Base-by-base conservation (phyloP, 208 protist species). In the Vickermania ingenoplastis region DNA sequence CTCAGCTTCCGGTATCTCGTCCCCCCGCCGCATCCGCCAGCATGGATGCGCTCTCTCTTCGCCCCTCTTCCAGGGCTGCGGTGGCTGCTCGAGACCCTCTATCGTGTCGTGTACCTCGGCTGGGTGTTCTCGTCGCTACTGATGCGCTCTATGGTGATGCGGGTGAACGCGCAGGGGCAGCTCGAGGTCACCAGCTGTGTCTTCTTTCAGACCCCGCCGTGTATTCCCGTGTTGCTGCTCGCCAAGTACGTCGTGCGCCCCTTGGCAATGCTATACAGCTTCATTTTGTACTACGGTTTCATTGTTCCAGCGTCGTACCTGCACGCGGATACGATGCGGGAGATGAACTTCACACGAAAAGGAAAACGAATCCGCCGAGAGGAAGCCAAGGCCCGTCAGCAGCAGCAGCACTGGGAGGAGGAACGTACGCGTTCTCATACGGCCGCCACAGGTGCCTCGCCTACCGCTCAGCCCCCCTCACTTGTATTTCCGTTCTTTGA, bases 191-290 rank as follows among this genome's bases (percentile, higher is more conserved):
- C 75, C 1, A 74, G 83, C 55, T 65, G 89, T 49, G 70, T 92
- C 53, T 29, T 95, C 1, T 41, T 89, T 23, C 83, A 91, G 63
- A 91, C 81, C 21, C 92, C 92, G 22, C 92, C 92, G 0, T 79
- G 85, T 1, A 63, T 94, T 0, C 92, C 92, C 3, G 85, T 93
- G 61, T 60, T 94, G 21, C 59, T 73, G n/a, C 26, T 95, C 13
- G 68, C 82, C 27, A 85, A 87, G 77, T 91, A 79, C 64, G 5
- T 86, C 41, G 73, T 75, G 22, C 79, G 79, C 1, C 82, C 83
- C 17, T 54, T 81, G 21, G 73, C 65, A 7, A 74, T 82, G 17
- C 2, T 86, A 31, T 77, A 79, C 60, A 89, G 83, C 67, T 30
- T 60, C 7, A 36, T 89, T 11, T 50, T 81, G 14, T 94, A 94